Evolutionary conservation across 2,329 filamentous ascomycete species (phyloP).

Genomic region (Fusarium ambrosium): DNA sequence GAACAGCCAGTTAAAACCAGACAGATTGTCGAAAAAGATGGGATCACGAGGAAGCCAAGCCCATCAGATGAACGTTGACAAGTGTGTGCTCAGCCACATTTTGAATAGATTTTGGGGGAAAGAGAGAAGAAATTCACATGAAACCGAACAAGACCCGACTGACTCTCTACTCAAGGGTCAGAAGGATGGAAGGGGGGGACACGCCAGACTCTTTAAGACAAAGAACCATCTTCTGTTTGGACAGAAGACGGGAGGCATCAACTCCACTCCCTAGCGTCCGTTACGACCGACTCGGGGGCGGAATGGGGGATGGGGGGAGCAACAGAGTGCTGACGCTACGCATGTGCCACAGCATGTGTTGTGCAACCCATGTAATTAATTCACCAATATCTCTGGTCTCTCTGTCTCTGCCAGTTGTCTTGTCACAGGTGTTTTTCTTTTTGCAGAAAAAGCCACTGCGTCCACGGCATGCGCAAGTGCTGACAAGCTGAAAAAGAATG

Average conservation of each 20-base stretch:
- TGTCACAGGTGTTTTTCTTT: not conserved
- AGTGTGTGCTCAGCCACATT: constrained; percentile 14
- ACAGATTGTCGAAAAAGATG: not conserved
- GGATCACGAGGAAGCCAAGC: constrained; percentile 15
- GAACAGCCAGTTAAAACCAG: constrained; percentile 2
- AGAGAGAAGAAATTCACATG: constrained; percentile 42
- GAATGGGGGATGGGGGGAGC: not conserved
- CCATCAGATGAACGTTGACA: not conserved
- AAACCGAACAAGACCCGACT: constrained; percentile 40
- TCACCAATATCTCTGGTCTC: not conserved
- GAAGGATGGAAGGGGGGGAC: not conserved
- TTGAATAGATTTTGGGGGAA: not conserved
- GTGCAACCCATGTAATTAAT: constrained; percentile 11
- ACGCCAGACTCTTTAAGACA: constrained; percentile 12
- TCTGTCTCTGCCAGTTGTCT: no score
- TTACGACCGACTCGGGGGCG: not conserved
- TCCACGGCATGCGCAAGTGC: constrained; percentile 16
- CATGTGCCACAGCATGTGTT: constrained; percentile 19
- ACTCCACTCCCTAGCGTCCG: constrained; percentile 26
- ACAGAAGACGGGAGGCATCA: constrained; percentile 9
- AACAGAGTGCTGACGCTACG: constrained; percentile 37
- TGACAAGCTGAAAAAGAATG: constrained; percentile 22
- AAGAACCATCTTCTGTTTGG: constrained; percentile 22
- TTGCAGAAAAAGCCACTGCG: not conserved
- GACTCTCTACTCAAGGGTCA: not conserved